These are phyloP conservation scores for Clarkia xantiana DNA, from an alignment of 345 rosid species.

Conservation along the genomic window DNA sequence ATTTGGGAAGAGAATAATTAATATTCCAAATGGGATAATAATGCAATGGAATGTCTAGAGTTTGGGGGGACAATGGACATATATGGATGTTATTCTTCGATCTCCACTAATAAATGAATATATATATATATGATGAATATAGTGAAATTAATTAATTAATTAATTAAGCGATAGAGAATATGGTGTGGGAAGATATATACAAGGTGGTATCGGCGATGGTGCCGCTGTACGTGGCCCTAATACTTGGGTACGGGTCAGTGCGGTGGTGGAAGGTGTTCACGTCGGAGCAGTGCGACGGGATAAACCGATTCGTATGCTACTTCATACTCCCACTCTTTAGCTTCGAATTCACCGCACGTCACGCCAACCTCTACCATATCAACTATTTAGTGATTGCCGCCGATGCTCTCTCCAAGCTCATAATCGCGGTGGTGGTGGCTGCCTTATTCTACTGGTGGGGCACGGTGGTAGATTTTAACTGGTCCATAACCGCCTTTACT, in stretches of 20 bases:
- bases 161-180: too few relatives aligned
- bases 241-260: slow-evolving; percentile 75
- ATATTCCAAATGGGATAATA: too few relatives aligned
- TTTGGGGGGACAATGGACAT: too few relatives aligned
- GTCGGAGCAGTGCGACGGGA: slow-evolving; percentile 61
- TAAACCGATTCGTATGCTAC: slow-evolving; percentile 62
- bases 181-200: slow-evolving; percentile 62
- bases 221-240: slow-evolving; percentile 65
- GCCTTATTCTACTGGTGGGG: slow-evolving; percentile 53
- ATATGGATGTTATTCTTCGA: too few relatives aligned
- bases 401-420: slow-evolving; percentile 48
- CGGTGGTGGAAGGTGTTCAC: slow-evolving; percentile 76
- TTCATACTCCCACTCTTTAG: slow-evolving; percentile 77
- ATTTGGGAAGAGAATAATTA: too few relatives aligned
- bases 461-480: slow-evolving; percentile 49
- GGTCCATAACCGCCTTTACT: slow-evolving; percentile 80
- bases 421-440: slow-evolving; percentile 37
- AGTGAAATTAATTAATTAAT: too few relatives aligned
- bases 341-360: slow-evolving; percentile 58
- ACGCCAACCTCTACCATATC: slow-evolving; percentile 61
- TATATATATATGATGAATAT: too few relatives aligned
- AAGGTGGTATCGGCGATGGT: slow-evolving; percentile 67
- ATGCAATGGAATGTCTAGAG: too few relatives aligned
- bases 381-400: slow-evolving; percentile 52
- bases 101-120: too few relatives aligned